These are phyloP conservation scores for Fusarium praegraminearum DNA, from an alignment of 2,329 filamentous ascomycete genomes.

Conservation along the genomic window DNA sequence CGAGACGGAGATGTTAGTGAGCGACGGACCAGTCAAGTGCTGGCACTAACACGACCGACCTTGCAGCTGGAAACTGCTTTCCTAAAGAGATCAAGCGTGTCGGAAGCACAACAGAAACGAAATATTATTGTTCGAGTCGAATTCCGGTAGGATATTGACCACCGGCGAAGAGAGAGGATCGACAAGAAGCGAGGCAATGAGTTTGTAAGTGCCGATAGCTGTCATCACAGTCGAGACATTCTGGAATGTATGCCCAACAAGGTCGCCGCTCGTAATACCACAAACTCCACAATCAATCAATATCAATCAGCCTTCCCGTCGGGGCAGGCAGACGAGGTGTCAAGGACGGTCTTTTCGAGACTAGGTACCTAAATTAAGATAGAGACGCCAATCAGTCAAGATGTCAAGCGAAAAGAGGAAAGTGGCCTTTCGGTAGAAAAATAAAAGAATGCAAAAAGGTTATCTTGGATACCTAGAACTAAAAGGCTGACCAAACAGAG, in stretches of 20 bases:
- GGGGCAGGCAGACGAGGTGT: slow-evolving; percentile 9
- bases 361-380: slow-evolving; percentile 7
- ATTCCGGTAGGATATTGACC: slow-evolving; percentile 1
- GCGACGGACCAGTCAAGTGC: slow-evolving; percentile 31
- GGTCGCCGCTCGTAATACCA: slow-evolving; percentile 17
- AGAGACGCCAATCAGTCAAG: slow-evolving; percentile 27
- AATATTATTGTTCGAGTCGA: not conserved
- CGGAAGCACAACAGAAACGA: not conserved
- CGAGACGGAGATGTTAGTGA: slow-evolving; percentile 32
- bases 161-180: slow-evolving; percentile 21
- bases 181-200: slow-evolving; percentile 31
- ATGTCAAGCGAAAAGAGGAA: slow-evolving; percentile 27
- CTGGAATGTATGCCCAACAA: slow-evolving; percentile 15
- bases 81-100: slow-evolving; percentile 5
- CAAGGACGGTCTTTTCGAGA: slow-evolving; percentile 1
- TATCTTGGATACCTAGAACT: not conserved
- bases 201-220: not conserved
- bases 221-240: slow-evolving; percentile 16
- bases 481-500: slow-evolving; percentile 1
- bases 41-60: slow-evolving; percentile 33
- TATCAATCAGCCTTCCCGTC: slow-evolving; percentile 11
- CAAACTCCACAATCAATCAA: slow-evolving; percentile 35
- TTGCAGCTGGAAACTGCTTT: slow-evolving; percentile 4
- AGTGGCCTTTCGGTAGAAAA: slow-evolving; percentile 8
- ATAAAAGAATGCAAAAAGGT: slow-evolving; percentile 2